Base-by-base conservation (phyloP, 1,284 basidiomycete species). In the Veloporphyrellus conicus region DNA sequence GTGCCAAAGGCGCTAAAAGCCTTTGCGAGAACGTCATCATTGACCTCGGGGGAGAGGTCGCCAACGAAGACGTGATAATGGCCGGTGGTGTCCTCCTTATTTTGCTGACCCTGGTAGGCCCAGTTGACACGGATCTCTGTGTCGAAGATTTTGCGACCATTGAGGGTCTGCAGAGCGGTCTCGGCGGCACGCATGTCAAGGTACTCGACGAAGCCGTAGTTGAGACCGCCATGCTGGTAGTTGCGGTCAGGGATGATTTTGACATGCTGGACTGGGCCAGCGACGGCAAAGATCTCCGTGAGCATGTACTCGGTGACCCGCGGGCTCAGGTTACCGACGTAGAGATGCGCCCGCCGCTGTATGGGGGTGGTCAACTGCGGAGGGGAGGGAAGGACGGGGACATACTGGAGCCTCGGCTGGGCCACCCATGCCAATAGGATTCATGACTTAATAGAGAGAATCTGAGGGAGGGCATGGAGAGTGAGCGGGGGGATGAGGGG, bases 161-260 rank as follows among this genome's bases (percentile, higher is more conserved):
- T 96, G 62, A 99, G 82, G 43, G 94, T 96, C 71, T 93, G 89
- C 37, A 98, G 78, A 18, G 95, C 95, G 48, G 93, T 95, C 72
- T 99, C 95, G 28, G 95, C 95, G 28, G 92, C 89, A 53, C 91
- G 87, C 88, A 98, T 94, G 69, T 98, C 93, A 68, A 88, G 87
- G 73, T 94, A 96, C 73, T 95, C 93, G 68, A 96, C 94, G 71
- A 95, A 98, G 58, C 95, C 95, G 66, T 98, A 99, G 77, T 96
- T 97, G 70, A 95, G 87, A 48, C 93, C 93, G 50, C 92, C 94
- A 66, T 96, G 93, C 71, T 94, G 90, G 69, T 93, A 96, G 76
- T 94, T 97, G 61, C 93, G 84, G 74, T 98, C 94, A 37, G 93
- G 93, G 66, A 99, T 96, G 68, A 99, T 97, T 83, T 98, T 98